phyloP scores from a whole-genome alignment of 2,329 filamentous ascomycete genomes.

The Colletotrichum simmondsii region DNA sequence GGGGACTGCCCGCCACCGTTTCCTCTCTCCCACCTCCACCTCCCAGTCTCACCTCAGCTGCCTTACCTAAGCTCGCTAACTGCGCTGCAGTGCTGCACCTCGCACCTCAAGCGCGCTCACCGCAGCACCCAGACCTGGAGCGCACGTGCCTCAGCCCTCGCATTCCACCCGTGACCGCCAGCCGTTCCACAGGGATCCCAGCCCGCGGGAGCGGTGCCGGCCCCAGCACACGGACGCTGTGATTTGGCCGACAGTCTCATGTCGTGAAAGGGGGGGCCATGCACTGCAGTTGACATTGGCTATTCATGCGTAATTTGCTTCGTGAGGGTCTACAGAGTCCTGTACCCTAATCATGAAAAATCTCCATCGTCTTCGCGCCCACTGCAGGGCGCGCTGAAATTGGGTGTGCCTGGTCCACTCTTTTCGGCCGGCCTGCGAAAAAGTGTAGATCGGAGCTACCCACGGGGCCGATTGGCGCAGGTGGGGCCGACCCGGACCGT shows the following conservation, averaged over 20 bases:
- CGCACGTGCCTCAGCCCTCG: slow-evolving; percentile 19
- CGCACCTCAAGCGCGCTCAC: background rate
- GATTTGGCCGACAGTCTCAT: slow-evolving; percentile 25
- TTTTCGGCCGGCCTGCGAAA: background rate
- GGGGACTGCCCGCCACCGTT: background rate
- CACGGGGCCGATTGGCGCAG: slow-evolving; percentile 2
- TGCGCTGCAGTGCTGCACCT: background rate
- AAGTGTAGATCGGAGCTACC: background rate
- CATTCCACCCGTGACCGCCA: background rate
- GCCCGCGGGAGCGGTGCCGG: background rate
- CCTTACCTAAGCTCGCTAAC: slow-evolving; percentile 3
- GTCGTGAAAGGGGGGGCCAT: background rate
- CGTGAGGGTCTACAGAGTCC: background rate
- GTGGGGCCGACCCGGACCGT: slow-evolving; percentile 16
- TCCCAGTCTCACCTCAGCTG: background rate
- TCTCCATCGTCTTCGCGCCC: background rate
- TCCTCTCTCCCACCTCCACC: background rate
- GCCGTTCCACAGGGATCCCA: background rate
- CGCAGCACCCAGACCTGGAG: background rate
- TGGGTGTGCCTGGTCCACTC: background rate
- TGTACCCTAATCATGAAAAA: background rate
- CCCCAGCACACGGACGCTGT: background rate
- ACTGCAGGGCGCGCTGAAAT: background rate
- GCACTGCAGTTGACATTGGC: background rate
- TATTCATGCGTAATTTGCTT: background rate